A percentile compares a stretch with the other conserved stretches of the same genome.
Conservation (phyloP, 2,329 filamentous ascomycete species). For the Arachnomyces sp. region DNA sequence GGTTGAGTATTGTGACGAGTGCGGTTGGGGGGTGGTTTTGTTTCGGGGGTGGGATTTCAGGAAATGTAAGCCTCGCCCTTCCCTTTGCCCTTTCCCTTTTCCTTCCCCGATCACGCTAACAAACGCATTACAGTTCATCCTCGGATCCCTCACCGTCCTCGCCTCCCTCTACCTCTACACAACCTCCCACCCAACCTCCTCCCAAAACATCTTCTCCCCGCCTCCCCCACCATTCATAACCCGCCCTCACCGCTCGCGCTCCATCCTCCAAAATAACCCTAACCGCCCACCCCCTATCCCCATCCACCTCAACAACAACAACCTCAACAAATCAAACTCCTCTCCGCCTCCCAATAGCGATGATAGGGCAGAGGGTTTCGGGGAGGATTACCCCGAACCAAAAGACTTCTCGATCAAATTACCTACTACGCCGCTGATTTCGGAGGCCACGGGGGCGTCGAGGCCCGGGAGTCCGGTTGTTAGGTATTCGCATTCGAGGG, state of each 20-base stretch:
- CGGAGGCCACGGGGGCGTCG: slow-evolving; percentile 42
- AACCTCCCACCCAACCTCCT: background rate
- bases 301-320: slow-evolving; percentile 35
- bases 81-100: background rate
- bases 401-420: slow-evolving; percentile 41
- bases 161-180: slow-evolving; percentile 74
- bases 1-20: slow-evolving; percentile 81
- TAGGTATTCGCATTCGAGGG: slow-evolving; percentile 24
- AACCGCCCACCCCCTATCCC: background rate
- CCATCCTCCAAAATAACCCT: too few relatives aligned
- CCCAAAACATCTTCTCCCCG: too few relatives aligned
- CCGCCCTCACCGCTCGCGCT: too few relatives aligned
- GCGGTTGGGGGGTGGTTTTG: slow-evolving; percentile 78
- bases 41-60: slow-evolving; percentile 68
- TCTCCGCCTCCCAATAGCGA: slow-evolving; percentile 46
- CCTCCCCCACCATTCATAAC: too few relatives aligned
- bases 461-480: slow-evolving; percentile 40
- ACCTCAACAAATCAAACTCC: slow-evolving; percentile 56
- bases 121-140: slow-evolving; percentile 55
- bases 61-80: slow-evolving; percentile 63
- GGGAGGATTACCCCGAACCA: slow-evolving; percentile 21
- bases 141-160: slow-evolving; percentile 72
- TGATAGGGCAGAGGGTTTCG: slow-evolving; percentile 21
- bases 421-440: slow-evolving; percentile 39
- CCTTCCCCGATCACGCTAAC: slow-evolving; percentile 8